These are phyloP conservation scores for Mycena crocata DNA, from an alignment of 768 basidiomycete species.

Conservation along the genomic window DNA sequence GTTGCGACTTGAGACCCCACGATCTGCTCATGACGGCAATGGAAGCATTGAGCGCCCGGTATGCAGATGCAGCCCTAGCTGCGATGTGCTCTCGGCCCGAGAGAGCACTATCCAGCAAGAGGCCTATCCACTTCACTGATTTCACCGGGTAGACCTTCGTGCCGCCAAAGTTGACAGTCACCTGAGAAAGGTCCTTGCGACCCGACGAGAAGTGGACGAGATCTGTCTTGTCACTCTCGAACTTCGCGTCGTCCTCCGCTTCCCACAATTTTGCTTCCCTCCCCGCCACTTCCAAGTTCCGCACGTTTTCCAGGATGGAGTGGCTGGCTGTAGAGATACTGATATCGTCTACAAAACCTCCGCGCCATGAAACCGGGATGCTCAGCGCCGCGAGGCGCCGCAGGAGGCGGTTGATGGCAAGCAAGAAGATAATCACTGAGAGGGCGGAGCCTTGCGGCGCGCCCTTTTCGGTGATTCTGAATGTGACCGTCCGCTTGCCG, in stretches of 20 bases:
- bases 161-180: too few relatives aligned
- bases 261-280: too few relatives aligned
- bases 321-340: too few relatives aligned
- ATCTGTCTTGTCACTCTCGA: too few relatives aligned
- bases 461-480: not conserved
- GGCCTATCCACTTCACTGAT: not conserved
- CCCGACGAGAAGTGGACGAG: too few relatives aligned
- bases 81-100: conserved; percentile 1
- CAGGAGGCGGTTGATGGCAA: not conserved
- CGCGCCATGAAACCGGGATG: not conserved
- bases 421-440: not conserved
- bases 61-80: too few relatives aligned
- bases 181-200: too few relatives aligned
- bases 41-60: conserved; percentile 5
- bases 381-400: not conserved
- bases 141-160: too few relatives aligned
- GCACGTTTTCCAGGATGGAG: too few relatives aligned
- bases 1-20: not conserved
- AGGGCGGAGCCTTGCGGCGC: not conserved
- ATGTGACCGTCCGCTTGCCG: not conserved
- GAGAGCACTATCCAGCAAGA: not conserved
- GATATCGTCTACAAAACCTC: not conserved
- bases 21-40: not conserved
- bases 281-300: too few relatives aligned
- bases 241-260: too few relatives aligned